phyloP scores from a whole-genome alignment of 192 early-diverging fungal genomes.

The Coemansia sp. region DNA sequence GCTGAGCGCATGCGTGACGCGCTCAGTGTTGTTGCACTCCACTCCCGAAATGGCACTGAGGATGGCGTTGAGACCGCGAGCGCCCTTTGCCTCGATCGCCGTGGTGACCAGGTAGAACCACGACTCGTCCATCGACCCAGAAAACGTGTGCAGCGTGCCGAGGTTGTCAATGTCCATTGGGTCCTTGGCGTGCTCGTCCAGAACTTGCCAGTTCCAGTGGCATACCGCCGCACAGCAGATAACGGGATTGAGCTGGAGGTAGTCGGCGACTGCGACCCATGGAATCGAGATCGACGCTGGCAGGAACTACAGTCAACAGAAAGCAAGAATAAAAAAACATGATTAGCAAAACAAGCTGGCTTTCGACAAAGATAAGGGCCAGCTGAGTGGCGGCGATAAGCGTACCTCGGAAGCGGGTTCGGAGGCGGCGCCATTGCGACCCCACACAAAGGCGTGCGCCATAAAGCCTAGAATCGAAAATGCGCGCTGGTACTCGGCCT shows the following conservation, averaged over 20 bases:
- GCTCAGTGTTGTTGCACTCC: slow-evolving; percentile 54
- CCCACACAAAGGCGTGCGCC: slow-evolving; percentile 93
- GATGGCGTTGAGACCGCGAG: slow-evolving; percentile 69
- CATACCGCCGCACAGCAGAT: slow-evolving; percentile 85
- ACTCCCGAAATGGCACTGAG: slow-evolving; percentile 66
- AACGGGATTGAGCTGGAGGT: slow-evolving; percentile 85
- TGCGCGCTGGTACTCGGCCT: slow-evolving; percentile 82
- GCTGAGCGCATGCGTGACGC: slow-evolving; percentile 57
- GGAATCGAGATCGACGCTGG: slow-evolving; percentile 82
- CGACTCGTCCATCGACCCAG: slow-evolving; percentile 88
- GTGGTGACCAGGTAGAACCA: slow-evolving; percentile 97
- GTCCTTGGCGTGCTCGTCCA: slow-evolving; percentile 72
- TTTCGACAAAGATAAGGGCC: background rate
- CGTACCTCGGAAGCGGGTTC: slow-evolving; percentile 65
- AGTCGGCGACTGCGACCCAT: slow-evolving; percentile 73
- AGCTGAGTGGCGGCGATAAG: background rate
- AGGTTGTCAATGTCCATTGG: slow-evolving; percentile 78
- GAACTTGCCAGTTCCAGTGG: slow-evolving; percentile 90
- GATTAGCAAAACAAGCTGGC: background rate
- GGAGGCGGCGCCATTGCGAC: slow-evolving; percentile 71
- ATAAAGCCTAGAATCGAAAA: slow-evolving; percentile 87
- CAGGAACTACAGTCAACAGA: slow-evolving; percentile 52
- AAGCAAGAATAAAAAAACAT: background rate
- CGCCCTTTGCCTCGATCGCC: slow-evolving; percentile 84
- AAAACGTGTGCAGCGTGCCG: slow-evolving; percentile 79